These are phyloP conservation scores for Scolecobasidium constrictum DNA, from an alignment of 2,329 filamentous ascomycete genomes.

Conservation along the genomic window DNA sequence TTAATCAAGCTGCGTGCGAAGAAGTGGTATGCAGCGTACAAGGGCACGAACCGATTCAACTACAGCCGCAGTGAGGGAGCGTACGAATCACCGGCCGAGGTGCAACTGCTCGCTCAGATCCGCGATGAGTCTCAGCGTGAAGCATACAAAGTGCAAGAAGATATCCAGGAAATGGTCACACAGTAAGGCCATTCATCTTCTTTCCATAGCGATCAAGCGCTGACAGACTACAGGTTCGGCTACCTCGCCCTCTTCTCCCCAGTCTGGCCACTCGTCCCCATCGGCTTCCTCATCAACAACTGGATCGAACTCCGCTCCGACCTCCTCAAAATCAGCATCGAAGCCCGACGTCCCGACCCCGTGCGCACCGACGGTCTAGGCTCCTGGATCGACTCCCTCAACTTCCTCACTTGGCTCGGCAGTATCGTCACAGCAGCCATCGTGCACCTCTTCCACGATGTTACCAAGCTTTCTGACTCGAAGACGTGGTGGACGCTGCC, in stretches of 20 bases:
- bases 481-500: conserved; percentile 20
- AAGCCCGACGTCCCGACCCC: conserved; percentile 20
- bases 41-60: too few species aligned
- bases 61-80: too few species aligned
- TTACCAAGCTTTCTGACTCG: conserved; percentile 12
- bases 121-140: conserved; percentile 20
- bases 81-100: conserved; percentile 20
- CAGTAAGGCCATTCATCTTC: too few species aligned
- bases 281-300: conserved; percentile 25
- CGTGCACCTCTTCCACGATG: conserved; percentile 18
- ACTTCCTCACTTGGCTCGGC: conserved; percentile 22
- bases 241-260: conserved; percentile 24
- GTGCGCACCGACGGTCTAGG: conserved; percentile 21
- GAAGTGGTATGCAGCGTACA: too few species aligned
- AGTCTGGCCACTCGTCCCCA: conserved; percentile 23
- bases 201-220: too few species aligned
- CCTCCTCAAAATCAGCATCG: conserved; percentile 22
- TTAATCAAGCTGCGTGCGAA: too few species aligned
- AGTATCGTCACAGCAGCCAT: conserved; percentile 22
- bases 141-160: conserved; percentile 24
- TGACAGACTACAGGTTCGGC: too few species aligned
- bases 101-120: conserved; percentile 19
- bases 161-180: conserved; percentile 24
- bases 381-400: conserved; percentile 22
- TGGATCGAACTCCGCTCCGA: conserved; percentile 25